Base-by-base conservation (phyloP, 768 basidiomycete species). In the Filobasidium floriforme region DNA sequence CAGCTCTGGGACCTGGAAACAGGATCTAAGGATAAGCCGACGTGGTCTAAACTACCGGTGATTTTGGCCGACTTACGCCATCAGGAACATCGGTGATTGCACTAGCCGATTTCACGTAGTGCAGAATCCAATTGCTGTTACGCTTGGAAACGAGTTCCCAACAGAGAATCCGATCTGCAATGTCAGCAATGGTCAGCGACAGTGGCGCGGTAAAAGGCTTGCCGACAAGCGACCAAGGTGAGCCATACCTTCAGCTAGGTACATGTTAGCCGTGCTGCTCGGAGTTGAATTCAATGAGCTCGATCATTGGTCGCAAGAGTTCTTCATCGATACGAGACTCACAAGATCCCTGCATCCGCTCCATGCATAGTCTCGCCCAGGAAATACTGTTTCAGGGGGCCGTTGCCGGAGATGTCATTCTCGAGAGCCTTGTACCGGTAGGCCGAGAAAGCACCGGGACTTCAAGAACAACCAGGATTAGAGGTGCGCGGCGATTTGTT, bases 61-160 rank as follows among this genome's bases (percentile, higher is more conserved):
- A 65, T 60, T 60, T 65, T 12, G 46, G 29, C 32, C 7, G 40
- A 76, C 81, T 41, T 62, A 88, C 88, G 73, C 90, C 87, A 74
- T 96, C 92, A 0, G 93, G 93, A 1, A 96, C 92, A 77, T 97
- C 92, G 1, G 91, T 93, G 24, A 90, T 84, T 1, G 88, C 92
- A 71, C 90, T 91, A 1, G 93, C 92, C 0, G 88, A 90, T 74
- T 96, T 93, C 80, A 96, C 93, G 73, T 93, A 99, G 81, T 97
- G 92, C 75, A 99, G 79, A 54, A 89, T 86, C 94, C 94, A 97
- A 28, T 89, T 82, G 1, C 86, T 87, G 18, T 88, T 87, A 12
- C 92, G 85, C 75, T 97, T 98, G n/a, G 90, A 89, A 40, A 97
- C 93, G 26, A 98, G 84, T 77, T 97, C 93, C 92, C 92, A 97